Percentiles rank a stretch among this genome's conserved stretches.
Evolutionary conservation across 805 yeast genomes (phyloP).

Genomic region (Schwanniomyces polymorphus): DNA sequence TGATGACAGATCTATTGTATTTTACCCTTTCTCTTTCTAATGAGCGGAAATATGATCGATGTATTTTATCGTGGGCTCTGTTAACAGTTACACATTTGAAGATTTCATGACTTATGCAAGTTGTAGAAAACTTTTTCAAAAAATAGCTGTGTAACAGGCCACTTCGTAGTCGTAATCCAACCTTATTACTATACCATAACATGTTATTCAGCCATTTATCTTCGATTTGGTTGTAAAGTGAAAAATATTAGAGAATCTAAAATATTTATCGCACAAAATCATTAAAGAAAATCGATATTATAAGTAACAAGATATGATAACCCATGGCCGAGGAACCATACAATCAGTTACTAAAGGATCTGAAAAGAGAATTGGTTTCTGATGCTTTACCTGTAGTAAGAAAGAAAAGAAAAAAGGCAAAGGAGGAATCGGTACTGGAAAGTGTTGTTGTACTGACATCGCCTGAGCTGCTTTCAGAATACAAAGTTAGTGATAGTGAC

Average conservation of each 20-base stretch:
- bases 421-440: neutral
- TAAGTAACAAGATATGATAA: neutral
- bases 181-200: neutral
- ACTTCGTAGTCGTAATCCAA: neutral
- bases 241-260: neutral
- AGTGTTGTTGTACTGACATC: neutral
- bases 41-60: slow-evolving; percentile 13
- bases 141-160: neutral
- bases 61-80: slow-evolving; percentile 16
- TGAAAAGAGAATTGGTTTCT: neutral
- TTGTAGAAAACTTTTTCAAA: neutral
- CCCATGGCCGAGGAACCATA: slow-evolving; percentile 14
- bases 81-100: slow-evolving; percentile 1
- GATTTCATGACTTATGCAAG: neutral
- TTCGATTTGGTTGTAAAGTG: neutral
- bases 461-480: neutral
- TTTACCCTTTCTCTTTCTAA: slow-evolving; percentile 9
- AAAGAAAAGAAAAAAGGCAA: slow-evolving; percentile 1
- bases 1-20: slow-evolving; percentile 8
- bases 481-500: neutral
- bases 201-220: neutral
- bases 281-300: neutral
- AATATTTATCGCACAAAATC: slow-evolving; percentile 1
- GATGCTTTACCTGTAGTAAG: slow-evolving; percentile 1
- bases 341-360: slow-evolving; percentile 9